Percentiles rank a stretch among this genome's conserved stretches.
Evolutionary conservation across 441 rosid species (phyloP).

Genomic region (Gossypium gossypioides): DNA sequence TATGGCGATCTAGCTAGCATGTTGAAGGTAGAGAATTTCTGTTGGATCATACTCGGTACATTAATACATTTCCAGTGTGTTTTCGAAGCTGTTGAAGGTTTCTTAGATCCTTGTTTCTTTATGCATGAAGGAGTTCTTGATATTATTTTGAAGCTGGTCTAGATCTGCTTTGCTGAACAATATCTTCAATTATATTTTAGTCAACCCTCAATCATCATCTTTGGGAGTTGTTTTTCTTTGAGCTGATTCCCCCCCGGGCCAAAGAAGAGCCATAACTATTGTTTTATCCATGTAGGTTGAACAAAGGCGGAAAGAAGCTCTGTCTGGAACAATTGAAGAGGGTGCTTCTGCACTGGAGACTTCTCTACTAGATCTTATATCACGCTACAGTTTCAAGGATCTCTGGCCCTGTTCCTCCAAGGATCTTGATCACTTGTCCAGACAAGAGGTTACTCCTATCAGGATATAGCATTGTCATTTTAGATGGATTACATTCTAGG

Average conservation of each 20-base stretch:
- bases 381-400: constrained; percentile 91
- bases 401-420: constrained; percentile 84
- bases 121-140: neutral
- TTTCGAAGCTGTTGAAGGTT: neutral
- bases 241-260: neutral
- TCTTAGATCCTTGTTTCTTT: neutral
- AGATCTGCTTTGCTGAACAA: neutral
- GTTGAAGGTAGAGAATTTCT: constrained; percentile 57
- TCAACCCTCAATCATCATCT: neutral
- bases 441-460: constrained; percentile 67
- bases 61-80: neutral
- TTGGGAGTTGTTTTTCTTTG: neutral
- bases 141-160: constrained; percentile 7
- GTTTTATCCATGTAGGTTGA: constrained; percentile 49
- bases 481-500: constrained; percentile 4
- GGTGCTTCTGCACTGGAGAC: constrained; percentile 48
- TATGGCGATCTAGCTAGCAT: constrained; percentile 90
- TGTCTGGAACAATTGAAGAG: constrained; percentile 62
- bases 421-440: constrained; percentile 78
- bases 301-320: constrained; percentile 92
- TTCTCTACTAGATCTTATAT: constrained; percentile 69
- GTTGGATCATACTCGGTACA: neutral
- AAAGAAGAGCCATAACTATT: constrained; percentile 9
- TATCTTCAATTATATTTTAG: constrained; percentile 1
- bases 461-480: neutral